Evolutionary conservation across 2,329 filamentous ascomycete species (phyloP).

Genomic region (Aspergillus quadrilineatus): DNA sequence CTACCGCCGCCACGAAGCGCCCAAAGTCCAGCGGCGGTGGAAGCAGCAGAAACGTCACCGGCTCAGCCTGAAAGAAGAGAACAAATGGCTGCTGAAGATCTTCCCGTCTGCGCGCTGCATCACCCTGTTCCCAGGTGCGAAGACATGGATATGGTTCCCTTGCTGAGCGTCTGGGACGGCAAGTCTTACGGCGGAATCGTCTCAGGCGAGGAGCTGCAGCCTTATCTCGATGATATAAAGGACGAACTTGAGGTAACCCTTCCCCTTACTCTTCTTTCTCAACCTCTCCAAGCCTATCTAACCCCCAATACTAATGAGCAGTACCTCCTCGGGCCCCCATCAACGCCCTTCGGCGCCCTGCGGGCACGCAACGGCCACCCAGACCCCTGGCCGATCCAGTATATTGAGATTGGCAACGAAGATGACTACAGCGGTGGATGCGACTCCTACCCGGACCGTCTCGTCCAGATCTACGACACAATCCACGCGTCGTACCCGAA

Average conservation of each 20-base stretch:
- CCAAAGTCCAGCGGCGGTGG: neutral
- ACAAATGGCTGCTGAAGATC: constrained; percentile 22
- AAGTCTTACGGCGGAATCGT: constrained; percentile 53
- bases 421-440: constrained; percentile 59
- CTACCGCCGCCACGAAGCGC: neutral
- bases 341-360: constrained; percentile 53
- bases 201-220: constrained; percentile 51
- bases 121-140: constrained; percentile 48
- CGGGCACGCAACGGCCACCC: constrained; percentile 60
- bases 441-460: constrained; percentile 54
- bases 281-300: neutral
- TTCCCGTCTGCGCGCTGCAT: constrained; percentile 30
- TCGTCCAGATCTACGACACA: constrained; percentile 59
- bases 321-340: constrained; percentile 56
- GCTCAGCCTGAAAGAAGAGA: constrained; percentile 19
- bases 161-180: constrained; percentile 60
- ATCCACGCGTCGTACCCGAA: constrained; percentile 57
- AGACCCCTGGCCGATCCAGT: constrained; percentile 58
- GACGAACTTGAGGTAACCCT: constrained; percentile 55
- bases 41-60: constrained; percentile 18
- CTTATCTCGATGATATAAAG: constrained; percentile 60
- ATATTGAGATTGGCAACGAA: constrained; percentile 67
- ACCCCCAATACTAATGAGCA: neutral
- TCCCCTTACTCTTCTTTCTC: neutral
- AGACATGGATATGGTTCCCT: constrained; percentile 57